Evolutionary conservation across 805 yeast species (phyloP), one percentile per base, ranked within the genome.

Genomic region (Allodekkera sacchari): DNA sequence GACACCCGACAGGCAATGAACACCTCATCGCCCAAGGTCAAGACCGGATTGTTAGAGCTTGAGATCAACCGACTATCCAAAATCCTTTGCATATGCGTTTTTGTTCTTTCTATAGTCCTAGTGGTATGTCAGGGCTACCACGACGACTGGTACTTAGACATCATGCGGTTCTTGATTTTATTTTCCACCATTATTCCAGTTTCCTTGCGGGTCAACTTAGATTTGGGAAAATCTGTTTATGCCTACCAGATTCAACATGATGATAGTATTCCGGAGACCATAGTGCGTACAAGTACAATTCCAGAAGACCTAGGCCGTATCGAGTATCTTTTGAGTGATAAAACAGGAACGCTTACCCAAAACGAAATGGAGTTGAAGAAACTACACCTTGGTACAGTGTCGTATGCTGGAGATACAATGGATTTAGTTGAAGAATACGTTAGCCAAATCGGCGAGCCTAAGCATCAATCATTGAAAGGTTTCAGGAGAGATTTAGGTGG

Each of bases 231-330:
- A 55, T 79, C 95, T 0, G 96, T 92, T 2, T 92, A 92, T 51
- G 96, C 97, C 1, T 77, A 83, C 37, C 96, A 92, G 53, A 92
- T 94, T 40, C 94, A 92, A 53, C 87, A 83, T 39, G 99, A 92
- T 53, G 42, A 52, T 11, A 66, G 76, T 4, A 92, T 92, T 13
- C 78, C 84, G 2, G 84, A 77, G 6, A 88, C 97, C 0, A 75
- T 94, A 32, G 99, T 94, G 4, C 74, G 99, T 51, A 92, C 98
- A 2, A 84, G 96, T 35, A 94, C 98, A 0, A 92, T 92, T 27
- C 98, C 98, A 2, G 99, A 92, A 56, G 99, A 92, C 58, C 64
- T 92, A 41, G 99, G 99, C 18, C 69, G 99, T 44, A 83, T 92
- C 27, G 97, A 92, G 56, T 92, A 92, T 53, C 59, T 92, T 34